Percentiles rank a stretch among this genome's conserved stretches.
Conservation (phyloP, 495 filamentous ascomycete species). For the Physcia stellaris region DNA sequence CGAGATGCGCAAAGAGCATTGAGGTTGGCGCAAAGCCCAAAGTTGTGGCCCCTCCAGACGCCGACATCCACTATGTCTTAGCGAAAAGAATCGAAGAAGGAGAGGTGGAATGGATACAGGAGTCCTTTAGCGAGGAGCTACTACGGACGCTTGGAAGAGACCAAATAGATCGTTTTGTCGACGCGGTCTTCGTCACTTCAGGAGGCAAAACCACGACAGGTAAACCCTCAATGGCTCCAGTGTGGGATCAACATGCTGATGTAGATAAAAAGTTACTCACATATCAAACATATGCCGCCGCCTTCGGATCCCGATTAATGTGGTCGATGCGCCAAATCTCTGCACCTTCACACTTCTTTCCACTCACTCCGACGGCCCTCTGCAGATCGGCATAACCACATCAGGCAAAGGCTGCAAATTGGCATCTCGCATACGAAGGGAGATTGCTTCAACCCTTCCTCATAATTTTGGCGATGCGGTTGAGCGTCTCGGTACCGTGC, state of each 20-base stretch:
- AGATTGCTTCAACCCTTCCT: constrained; percentile 71
- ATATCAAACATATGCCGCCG: constrained; percentile 65
- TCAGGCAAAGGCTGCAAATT: constrained; percentile 93
- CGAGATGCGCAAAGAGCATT: constrained; percentile 66
- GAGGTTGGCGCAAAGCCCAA: constrained; percentile 78
- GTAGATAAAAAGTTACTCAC: constrained; percentile 32
- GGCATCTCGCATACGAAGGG: constrained; percentile 75
- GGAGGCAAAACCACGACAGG: constrained; percentile 38
- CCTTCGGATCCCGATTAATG: constrained; percentile 83
- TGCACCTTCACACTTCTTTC: constrained; percentile 85
- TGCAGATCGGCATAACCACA: constrained; percentile 92
- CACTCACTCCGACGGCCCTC: constrained; percentile 74
- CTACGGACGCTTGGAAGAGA: constrained; percentile 61
- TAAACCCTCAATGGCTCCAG: constrained; percentile 18
- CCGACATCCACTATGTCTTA: constrained; percentile 55
- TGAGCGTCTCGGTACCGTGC: constrained; percentile 59
- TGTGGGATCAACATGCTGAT: not conserved
- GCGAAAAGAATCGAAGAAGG: constrained; percentile 58
- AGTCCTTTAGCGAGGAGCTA: constrained; percentile 60
- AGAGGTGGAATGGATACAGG: constrained; percentile 56
- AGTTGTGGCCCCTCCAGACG: constrained; percentile 58
- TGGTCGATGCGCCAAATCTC: constrained; percentile 74
- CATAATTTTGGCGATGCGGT: constrained; percentile 72
- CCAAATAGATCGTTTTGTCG: constrained; percentile 68
- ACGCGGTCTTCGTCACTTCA: constrained; percentile 81